Percentiles rank a stretch among this genome's conserved stretches.
Conservation (phyloP, 495 filamentous ascomycete species). For the Hypoxylon lienhwacheense region DNA sequence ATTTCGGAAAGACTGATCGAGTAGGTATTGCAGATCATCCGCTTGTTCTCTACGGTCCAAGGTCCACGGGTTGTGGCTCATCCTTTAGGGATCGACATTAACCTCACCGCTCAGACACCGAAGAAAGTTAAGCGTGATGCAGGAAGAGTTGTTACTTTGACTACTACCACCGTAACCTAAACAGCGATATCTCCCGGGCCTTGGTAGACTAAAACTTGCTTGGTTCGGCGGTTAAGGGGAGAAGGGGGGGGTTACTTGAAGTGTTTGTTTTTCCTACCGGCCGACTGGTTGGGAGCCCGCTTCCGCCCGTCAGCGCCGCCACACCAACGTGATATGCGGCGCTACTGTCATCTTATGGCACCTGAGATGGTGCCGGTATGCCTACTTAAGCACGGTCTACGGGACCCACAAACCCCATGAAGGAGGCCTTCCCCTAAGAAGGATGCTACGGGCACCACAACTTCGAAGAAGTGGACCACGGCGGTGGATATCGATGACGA, state of each 20-base stretch:
- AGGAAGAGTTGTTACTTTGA: too few relatives aligned
- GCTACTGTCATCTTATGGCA: conserved; percentile 9
- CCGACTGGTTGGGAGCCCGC: conserved; percentile 6
- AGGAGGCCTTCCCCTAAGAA: too few relatives aligned
- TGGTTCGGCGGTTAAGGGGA: conserved; percentile 12
- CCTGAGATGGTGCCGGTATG: too few relatives aligned
- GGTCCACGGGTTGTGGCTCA: too few relatives aligned
- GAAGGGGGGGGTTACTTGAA: too few relatives aligned
- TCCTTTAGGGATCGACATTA: conserved; percentile 17
- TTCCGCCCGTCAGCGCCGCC: conserved; percentile 11
- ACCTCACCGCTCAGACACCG: conserved; percentile 22
- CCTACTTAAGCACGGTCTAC: not conserved
- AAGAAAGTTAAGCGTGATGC: too few relatives aligned
- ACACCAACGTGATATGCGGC: conserved; percentile 4
- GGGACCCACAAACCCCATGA: too few relatives aligned
- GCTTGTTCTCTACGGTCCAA: too few relatives aligned
- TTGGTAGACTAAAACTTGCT: not conserved
- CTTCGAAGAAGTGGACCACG: conserved; percentile 13
- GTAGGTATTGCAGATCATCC: too few relatives aligned
- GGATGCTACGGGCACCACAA: too few relatives aligned
- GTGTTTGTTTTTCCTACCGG: conserved; percentile 7
- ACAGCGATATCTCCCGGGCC: not conserved
- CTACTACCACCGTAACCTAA: too few relatives aligned
- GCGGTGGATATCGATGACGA: conserved; percentile 30
- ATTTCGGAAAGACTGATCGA: not conserved